These are phyloP conservation scores for Nakazawaea pomicola DNA, from an alignment of 805 yeast genomes.

Conservation along the genomic window DNA sequence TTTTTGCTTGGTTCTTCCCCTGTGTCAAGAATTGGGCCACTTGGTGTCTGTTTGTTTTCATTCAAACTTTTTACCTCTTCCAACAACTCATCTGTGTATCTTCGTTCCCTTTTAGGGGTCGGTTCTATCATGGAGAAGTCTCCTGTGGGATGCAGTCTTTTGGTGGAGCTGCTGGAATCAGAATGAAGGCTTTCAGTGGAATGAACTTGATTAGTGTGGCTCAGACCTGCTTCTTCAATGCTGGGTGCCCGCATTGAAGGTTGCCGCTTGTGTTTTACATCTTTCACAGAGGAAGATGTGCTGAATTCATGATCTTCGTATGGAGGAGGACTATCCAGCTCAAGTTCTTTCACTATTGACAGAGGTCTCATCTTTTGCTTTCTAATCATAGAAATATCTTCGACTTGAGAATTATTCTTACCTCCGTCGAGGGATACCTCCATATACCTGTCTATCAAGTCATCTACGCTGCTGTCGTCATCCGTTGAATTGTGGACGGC, in stretches of 20 bases:
- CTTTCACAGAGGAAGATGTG: neutral
- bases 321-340: constrained; percentile 8
- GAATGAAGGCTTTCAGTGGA: neutral
- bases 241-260: neutral
- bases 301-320: constrained; percentile 5
- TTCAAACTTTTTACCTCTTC: constrained; percentile 2
- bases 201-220: neutral
- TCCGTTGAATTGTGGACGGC: no score
- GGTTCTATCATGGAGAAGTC: neutral
- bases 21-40: constrained; percentile 1
- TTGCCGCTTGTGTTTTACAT: neutral
- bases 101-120: neutral
- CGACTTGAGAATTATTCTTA: no score
- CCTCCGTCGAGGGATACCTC: no score
- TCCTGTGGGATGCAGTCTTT: no score
- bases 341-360: constrained; percentile 2
- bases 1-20: no score
- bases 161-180: no score
- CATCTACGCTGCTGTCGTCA: constrained; percentile 6
- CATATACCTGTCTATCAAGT: constrained; percentile 10
- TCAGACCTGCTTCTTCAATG: neutral
- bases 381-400: neutral
- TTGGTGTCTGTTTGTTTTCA: neutral
- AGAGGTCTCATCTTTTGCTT: constrained; percentile 6
- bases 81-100: constrained; percentile 10